Percentiles rank a stretch among this genome's conserved stretches.
These are phyloP conservation scores for Sordariomycetes sp. DNA, from an alignment of 2,329 filamentous ascomycete genomes.

Conservation along the genomic window DNA sequence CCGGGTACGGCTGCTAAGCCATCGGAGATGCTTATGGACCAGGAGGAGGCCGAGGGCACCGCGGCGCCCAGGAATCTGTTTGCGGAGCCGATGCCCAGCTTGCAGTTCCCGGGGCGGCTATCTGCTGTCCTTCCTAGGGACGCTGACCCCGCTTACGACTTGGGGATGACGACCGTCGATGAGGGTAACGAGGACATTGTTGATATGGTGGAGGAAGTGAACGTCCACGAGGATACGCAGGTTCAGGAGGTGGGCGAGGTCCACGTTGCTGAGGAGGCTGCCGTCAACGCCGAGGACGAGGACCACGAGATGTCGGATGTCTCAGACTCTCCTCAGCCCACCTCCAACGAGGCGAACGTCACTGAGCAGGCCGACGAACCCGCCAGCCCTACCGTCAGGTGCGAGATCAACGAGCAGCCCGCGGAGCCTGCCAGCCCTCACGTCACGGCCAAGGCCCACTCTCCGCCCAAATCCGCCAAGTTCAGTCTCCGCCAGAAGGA, in stretches of 20 bases:
- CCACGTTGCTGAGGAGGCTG: constrained; percentile 9
- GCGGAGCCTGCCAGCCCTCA: constrained; percentile 4
- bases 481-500: constrained; percentile 33
- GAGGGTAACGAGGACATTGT: constrained; percentile 8
- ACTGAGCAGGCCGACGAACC: neutral
- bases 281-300: constrained; percentile 7
- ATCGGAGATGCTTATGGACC: constrained; percentile 24
- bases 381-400: constrained; percentile 6
- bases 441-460: constrained; percentile 13
- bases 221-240: constrained; percentile 3
- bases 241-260: constrained; percentile 6
- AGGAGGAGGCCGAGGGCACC: constrained; percentile 13
- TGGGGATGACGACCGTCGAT: constrained; percentile 4
- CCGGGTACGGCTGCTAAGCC: constrained; percentile 12
- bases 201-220: constrained; percentile 8
- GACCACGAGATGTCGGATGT: constrained; percentile 8
- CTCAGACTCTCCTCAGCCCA: neutral
- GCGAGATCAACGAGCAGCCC: constrained; percentile 6
- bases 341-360: neutral
- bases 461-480: constrained; percentile 12
- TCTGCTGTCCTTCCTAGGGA: constrained; percentile 33
- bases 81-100: constrained; percentile 20
- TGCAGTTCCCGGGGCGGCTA: constrained; percentile 32
- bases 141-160: constrained; percentile 24
- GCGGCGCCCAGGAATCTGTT: constrained; percentile 12